phyloP scores from a whole-genome alignment of 257 asterid species.

The Gynochthodes officinalis region DNA sequence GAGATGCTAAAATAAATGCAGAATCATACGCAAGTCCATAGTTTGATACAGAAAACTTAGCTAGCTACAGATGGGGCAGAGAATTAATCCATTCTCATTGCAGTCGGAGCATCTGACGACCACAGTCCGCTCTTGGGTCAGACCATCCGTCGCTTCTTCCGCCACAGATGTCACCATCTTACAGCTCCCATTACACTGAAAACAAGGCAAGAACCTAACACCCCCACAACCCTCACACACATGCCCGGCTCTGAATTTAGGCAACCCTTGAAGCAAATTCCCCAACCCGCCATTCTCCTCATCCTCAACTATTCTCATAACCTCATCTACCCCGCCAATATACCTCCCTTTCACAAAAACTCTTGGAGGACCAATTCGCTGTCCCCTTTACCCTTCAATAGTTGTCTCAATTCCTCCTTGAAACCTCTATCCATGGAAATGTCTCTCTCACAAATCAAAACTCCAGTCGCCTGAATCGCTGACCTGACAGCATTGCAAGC shows the following conservation, averaged over 20 bases:
- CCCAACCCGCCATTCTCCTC: constrained; percentile 34
- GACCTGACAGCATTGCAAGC: constrained; percentile 79
- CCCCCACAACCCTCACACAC: constrained; percentile 87
- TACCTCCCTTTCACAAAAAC: constrained; percentile 76
- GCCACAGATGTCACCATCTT: constrained; percentile 41
- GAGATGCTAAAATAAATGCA: constrained; percentile 6
- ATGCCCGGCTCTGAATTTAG: constrained; percentile 43
- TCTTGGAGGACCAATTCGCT: constrained; percentile 53
- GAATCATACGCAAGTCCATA: background rate
- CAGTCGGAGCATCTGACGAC: constrained; percentile 57
- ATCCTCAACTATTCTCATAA: constrained; percentile 61
- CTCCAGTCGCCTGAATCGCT: constrained; percentile 53
- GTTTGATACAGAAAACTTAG: constrained; percentile 23
- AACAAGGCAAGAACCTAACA: constrained; percentile 76
- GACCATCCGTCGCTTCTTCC: constrained; percentile 7
- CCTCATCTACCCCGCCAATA: constrained; percentile 78
- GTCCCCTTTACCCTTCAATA: constrained; percentile 49
- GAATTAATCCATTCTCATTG: constrained; percentile 81
- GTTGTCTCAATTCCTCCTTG: constrained; percentile 57
- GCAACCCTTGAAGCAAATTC: constrained; percentile 58
- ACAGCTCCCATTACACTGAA: constrained; percentile 71
- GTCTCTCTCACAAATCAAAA: constrained; percentile 65
- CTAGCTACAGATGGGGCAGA: constrained; percentile 66
- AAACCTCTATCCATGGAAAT: constrained; percentile 84
- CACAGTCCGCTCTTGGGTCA: constrained; percentile 31